Percentiles rank a stretch among this genome's conserved stretches.
phyloP scores from a whole-genome alignment of 176 grass and related monocot species.

The Musa schizocarpa region DNA sequence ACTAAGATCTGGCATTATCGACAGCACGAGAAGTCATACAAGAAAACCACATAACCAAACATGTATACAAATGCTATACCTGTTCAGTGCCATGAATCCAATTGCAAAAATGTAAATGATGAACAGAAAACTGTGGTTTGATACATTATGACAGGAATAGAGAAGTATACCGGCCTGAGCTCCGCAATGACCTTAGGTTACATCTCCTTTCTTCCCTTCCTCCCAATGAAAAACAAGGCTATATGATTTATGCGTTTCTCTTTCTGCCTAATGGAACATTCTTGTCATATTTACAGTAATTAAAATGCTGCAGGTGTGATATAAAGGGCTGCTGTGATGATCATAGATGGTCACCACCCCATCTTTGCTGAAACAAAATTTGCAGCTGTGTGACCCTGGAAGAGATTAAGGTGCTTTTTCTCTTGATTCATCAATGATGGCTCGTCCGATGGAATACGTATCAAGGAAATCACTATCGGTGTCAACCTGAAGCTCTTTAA shows the following conservation, averaged over 20 bases:
- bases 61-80: too few relatives aligned
- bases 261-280: not conserved
- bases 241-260: not conserved
- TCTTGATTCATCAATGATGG: conserved; percentile 55
- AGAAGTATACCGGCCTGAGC: not conserved
- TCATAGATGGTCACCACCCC: not conserved
- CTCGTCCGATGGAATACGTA: conserved; percentile 38
- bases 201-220: too few relatives aligned
- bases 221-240: not conserved
- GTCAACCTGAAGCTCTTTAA: conserved; percentile 79
- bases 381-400: conserved; percentile 3
- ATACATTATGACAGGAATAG: not conserved
- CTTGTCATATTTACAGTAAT: conserved; percentile 23
- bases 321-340: not conserved
- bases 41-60: too few relatives aligned
- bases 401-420: conserved; percentile 44
- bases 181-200: too few relatives aligned
- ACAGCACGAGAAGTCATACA: too few relatives aligned
- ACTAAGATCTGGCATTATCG: too few relatives aligned
- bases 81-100: too few relatives aligned
- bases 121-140: not conserved
- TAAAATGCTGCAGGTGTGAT: conserved; percentile 4
- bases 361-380: conserved; percentile 32
- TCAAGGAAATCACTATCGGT: conserved; percentile 71
- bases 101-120: too few relatives aligned